Conservation (phyloP, 1,284 basidiomycete genomes). For the Porodaedalea pini region DNA sequence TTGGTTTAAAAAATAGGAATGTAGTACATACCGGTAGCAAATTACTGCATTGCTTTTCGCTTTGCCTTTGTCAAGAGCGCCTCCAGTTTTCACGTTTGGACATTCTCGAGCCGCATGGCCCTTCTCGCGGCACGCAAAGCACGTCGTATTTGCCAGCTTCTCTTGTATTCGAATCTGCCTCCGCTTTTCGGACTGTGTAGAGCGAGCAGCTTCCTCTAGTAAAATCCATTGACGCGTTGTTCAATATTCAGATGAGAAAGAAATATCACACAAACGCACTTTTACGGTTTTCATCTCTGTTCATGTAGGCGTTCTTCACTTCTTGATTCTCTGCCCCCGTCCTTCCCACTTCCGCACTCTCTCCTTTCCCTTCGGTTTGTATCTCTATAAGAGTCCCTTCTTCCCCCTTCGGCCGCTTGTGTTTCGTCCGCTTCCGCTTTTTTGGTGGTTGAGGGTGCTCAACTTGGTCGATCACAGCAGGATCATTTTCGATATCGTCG, state of each 20-base stretch:
- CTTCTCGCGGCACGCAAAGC: constrained; percentile 83
- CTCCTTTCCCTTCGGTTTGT: neutral
- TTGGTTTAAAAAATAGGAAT: too few relatives aligned
- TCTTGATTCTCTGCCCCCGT: neutral
- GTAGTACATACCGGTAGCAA: constrained; percentile 72
- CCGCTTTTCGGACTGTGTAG: constrained; percentile 53
- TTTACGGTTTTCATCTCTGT: constrained; percentile 8
- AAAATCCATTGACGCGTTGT: constrained; percentile 10
- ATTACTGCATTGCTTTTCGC: constrained; percentile 51
- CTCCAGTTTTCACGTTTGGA: constrained; percentile 44
- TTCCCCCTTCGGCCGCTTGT: constrained; percentile 28
- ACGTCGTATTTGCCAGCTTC: constrained; percentile 60
- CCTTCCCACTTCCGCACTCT: neutral
- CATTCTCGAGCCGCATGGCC: constrained; percentile 88
- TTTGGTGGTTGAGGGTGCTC: neutral
- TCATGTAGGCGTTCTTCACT: constrained; percentile 15
- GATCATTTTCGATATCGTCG: constrained; percentile 26
- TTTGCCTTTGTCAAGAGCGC: constrained; percentile 31
- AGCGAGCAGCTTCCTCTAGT: constrained; percentile 30
- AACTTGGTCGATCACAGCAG: constrained; percentile 20
- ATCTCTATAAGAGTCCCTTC: constrained; percentile 7
- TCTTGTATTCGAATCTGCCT: constrained; percentile 66
- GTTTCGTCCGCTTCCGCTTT: constrained; percentile 34
- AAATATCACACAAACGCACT: constrained; percentile 10
- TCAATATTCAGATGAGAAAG: constrained; percentile 25